Conservation (phyloP, 306 rosid genomes). For the Sechiopsis laciniata region DNA sequence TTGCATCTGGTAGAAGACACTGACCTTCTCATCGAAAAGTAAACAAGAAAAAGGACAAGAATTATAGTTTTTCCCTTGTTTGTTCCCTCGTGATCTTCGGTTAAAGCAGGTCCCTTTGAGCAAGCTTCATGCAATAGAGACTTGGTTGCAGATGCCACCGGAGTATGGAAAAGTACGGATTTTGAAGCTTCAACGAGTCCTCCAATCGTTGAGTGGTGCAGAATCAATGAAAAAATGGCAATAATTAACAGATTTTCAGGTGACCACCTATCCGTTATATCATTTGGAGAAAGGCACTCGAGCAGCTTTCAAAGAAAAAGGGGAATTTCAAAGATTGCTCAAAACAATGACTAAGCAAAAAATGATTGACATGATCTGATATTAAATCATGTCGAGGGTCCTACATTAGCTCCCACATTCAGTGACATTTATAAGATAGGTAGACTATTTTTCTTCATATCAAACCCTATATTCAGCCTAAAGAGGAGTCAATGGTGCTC, state of each 20-base stretch:
- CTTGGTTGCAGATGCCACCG: slow-evolving; percentile 44
- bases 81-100: slow-evolving; percentile 60
- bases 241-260: slow-evolving; percentile 46
- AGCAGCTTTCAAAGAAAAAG: slow-evolving; percentile 44
- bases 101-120: slow-evolving; percentile 73
- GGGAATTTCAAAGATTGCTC: slow-evolving; percentile 13
- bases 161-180: slow-evolving; percentile 51
- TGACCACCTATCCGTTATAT: slow-evolving; percentile 39
- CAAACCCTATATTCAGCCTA: too few species aligned
- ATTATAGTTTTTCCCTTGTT: slow-evolving; percentile 45
- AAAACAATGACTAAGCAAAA: slow-evolving; percentile 10
- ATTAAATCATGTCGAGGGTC: neutral
- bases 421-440: too few species aligned
- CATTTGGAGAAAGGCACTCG: slow-evolving; percentile 38
- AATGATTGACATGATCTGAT: neutral
- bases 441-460: too few species aligned
- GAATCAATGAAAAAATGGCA: slow-evolving; percentile 61
- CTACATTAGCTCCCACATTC: too few species aligned
- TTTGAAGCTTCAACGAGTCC: slow-evolving; percentile 68
- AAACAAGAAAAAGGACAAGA: slow-evolving; percentile 56
- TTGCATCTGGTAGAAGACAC: slow-evolving; percentile 19
- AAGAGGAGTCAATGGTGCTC: too few species aligned
- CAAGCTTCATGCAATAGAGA: slow-evolving; percentile 43
- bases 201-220: slow-evolving; percentile 58
- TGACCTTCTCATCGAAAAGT: slow-evolving; percentile 62